phyloP scores from a whole-genome alignment of 2,329 filamentous ascomycete species.

The Neoarthrinium moseri region DNA sequence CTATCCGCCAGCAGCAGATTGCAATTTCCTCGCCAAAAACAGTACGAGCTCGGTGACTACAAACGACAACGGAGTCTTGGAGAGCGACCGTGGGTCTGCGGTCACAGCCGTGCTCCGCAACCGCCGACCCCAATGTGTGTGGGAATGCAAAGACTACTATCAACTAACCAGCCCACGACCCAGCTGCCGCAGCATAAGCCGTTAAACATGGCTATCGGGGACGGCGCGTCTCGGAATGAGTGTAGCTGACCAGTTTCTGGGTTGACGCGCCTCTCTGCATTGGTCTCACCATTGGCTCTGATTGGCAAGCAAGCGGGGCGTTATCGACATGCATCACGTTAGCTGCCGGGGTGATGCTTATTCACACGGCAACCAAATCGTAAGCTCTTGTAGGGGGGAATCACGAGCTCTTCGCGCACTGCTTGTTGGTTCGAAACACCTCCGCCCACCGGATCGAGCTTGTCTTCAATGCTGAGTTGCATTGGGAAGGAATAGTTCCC shows the following conservation, averaged over 20 bases:
- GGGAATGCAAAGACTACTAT: neutral
- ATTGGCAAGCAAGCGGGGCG: constrained; percentile 5
- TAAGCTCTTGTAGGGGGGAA: neutral
- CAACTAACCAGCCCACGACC: neutral
- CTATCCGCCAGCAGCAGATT: constrained; percentile 2
- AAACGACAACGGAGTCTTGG: constrained; percentile 8
- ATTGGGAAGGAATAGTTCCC: neutral
- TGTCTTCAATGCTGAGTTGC: neutral
- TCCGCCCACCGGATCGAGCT: constrained; percentile 1
- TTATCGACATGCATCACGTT: constrained; percentile 5
- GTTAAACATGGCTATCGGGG: neutral
- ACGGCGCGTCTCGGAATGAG: constrained; percentile 6
- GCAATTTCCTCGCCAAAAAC: constrained; percentile 14
- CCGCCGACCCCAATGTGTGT: neutral
- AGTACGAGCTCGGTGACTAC: neutral
- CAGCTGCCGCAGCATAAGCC: neutral
- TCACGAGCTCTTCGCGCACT: neutral
- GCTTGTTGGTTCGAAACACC: constrained; percentile 3
- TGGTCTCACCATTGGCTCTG: neutral
- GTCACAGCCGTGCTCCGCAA: neutral
- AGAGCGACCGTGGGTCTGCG: neutral
- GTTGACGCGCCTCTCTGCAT: constrained; percentile 4
- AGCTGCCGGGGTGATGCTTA: constrained; percentile 11
- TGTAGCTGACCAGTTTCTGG: neutral
- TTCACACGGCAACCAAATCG: constrained; percentile 11